These are phyloP conservation scores for Staphylotrichum longicolle DNA, from an alignment of 495 filamentous ascomycete species.

Conservation along the genomic window DNA sequence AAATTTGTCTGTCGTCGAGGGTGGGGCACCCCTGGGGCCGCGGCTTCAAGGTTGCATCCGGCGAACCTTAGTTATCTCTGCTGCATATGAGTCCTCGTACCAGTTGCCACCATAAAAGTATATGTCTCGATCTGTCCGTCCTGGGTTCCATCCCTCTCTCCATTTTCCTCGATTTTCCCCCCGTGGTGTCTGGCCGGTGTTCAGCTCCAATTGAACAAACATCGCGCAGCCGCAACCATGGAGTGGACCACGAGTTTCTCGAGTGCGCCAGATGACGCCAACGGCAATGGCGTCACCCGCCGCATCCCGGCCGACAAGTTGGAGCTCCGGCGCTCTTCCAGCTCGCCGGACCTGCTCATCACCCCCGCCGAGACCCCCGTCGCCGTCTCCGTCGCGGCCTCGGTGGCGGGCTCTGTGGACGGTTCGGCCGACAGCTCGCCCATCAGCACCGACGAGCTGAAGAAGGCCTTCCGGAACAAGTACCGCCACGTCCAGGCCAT, in stretches of 20 bases:
- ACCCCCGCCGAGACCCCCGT: too few species aligned
- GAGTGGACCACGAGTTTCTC: constrained; percentile 9
- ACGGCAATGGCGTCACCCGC: constrained; percentile 27
- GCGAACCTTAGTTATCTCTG: background rate
- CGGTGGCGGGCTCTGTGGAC: constrained; percentile 15
- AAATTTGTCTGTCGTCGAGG: background rate
- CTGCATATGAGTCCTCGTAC: background rate
- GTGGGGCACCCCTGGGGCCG: constrained; percentile 9
- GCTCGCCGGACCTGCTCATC: too few species aligned
- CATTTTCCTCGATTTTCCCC: background rate
- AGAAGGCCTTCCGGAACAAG: constrained; percentile 44
- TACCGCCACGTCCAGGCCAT: constrained; percentile 88
- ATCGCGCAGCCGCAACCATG: constrained; percentile 9
- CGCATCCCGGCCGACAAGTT: constrained; percentile 1
- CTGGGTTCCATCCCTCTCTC: background rate
- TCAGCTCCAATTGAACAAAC: background rate
- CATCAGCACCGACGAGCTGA: constrained; percentile 19
- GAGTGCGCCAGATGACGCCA: background rate
- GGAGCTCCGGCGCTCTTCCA: too few species aligned
- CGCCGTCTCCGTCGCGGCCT: too few species aligned
- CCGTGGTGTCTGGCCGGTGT: too few species aligned
- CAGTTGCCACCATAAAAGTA: too few species aligned
- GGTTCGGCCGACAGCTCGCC: background rate
- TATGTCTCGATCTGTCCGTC: background rate
- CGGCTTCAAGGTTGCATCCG: constrained; percentile 5